Percentiles rank a stretch among this genome's conserved stretches.
Conservation (phyloP, 1,284 basidiomycete genomes). For the Pseudozyma hubeiensis region DNA sequence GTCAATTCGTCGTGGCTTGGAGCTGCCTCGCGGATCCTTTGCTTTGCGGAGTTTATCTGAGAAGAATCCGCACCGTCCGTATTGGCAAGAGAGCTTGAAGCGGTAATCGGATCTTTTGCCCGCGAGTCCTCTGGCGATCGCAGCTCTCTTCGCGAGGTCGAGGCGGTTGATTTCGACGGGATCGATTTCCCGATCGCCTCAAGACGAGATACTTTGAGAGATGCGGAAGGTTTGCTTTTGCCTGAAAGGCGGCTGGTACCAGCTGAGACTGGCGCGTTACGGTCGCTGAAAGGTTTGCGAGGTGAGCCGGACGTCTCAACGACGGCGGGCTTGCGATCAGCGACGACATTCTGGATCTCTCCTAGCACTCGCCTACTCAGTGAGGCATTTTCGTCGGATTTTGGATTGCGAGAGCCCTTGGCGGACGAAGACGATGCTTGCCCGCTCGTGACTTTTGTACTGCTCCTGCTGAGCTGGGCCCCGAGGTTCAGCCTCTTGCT, state of each 20-base stretch:
- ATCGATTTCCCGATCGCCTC: no score
- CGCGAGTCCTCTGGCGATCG: neutral
- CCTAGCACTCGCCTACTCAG: slow-evolving; percentile 6
- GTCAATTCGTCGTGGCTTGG: slow-evolving; percentile 14
- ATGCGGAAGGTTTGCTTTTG: neutral
- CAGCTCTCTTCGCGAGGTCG: neutral
- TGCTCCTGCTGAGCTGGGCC: neutral
- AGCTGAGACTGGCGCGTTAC: slow-evolving; percentile 11
- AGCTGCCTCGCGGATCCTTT: neutral
- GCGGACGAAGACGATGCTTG: slow-evolving; percentile 19
- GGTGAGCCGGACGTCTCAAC: slow-evolving; percentile 4
- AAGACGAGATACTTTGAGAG: no score
- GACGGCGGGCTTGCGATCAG: neutral
- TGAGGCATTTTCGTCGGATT: slow-evolving; percentile 29
- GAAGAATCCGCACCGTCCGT: slow-evolving; percentile 2
- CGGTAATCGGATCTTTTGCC: slow-evolving; percentile 6
- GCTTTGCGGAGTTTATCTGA: slow-evolving; percentile 21
- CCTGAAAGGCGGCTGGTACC: neutral
- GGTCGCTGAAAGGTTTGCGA: slow-evolving; percentile 27
- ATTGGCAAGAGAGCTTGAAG: neutral
- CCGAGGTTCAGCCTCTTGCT: slow-evolving; percentile 1
- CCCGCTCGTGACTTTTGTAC: neutral
- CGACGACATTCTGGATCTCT: slow-evolving; percentile 26
- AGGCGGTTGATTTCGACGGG: neutral
- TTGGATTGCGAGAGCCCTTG: slow-evolving; percentile 1